Evolutionary conservation across 805 yeast genomes (phyloP).

Genomic region (Ogataea methanolica): DNA sequence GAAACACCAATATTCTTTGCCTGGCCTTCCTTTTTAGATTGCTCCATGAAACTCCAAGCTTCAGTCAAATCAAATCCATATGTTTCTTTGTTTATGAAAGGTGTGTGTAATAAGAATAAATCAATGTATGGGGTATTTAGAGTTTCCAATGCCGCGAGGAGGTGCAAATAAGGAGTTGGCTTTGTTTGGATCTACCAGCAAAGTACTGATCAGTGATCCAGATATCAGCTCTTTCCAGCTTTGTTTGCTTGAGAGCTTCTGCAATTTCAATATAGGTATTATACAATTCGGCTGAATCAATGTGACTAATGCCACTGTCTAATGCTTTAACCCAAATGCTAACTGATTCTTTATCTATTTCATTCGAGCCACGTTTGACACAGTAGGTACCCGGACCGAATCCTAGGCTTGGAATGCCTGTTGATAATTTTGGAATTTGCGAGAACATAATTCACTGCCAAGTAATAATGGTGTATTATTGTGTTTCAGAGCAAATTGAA

Average conservation of each 20-base stretch:
- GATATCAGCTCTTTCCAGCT: constrained; percentile 37
- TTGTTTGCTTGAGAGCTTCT: constrained; percentile 40
- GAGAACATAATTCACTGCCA: neutral
- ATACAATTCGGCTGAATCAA: constrained; percentile 65
- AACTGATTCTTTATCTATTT: constrained; percentile 35
- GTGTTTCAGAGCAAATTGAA: too few relatives aligned
- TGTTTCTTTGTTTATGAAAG: constrained; percentile 42
- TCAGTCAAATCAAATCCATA: constrained; percentile 43
- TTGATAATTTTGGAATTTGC: constrained; percentile 8
- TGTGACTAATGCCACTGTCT: constrained; percentile 46
- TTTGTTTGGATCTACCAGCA: constrained; percentile 34
- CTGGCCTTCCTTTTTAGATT: constrained; percentile 46
- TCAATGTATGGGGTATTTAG: constrained; percentile 45
- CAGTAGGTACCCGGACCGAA: constrained; percentile 55
- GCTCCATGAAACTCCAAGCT: constrained; percentile 57
- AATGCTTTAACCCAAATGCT: constrained; percentile 41
- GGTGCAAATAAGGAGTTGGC: constrained; percentile 42
- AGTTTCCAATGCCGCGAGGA: constrained; percentile 36
- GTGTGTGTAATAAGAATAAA: constrained; percentile 58
- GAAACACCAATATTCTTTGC: constrained; percentile 66
- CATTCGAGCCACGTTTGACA: constrained; percentile 30
- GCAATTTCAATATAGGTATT: constrained; percentile 56
- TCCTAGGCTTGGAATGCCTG: constrained; percentile 36
- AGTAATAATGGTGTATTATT: too few relatives aligned
- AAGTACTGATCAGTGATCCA: constrained; percentile 60